Evolutionary conservation across 441 rosid genomes (phyloP).

Genomic region (Mallotus japonicus): DNA sequence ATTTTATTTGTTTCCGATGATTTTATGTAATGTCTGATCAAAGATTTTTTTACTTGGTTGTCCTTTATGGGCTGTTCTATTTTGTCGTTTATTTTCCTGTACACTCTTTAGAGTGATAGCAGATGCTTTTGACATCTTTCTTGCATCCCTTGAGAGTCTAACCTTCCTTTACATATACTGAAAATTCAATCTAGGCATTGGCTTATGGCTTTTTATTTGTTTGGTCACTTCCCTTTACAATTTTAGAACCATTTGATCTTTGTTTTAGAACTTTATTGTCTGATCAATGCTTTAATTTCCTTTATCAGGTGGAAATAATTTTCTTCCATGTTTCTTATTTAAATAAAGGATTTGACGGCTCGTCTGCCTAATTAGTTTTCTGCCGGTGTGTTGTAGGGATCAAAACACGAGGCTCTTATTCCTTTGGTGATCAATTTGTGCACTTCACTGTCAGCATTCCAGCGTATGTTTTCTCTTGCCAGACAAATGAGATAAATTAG

Average conservation of each 20-base stretch:
- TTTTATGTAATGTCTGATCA: conserved; percentile 6
- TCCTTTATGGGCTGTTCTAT: not conserved
- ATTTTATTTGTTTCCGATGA: conserved; percentile 7
- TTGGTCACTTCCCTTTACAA: not conserved
- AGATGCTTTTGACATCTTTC: too few relatives aligned
- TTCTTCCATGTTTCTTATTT: too few relatives aligned
- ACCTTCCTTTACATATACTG: too few relatives aligned
- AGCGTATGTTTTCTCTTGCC: conserved; percentile 38
- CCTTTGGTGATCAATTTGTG: conserved; percentile 83
- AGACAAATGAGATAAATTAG: not conserved
- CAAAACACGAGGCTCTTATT: conserved; percentile 59
- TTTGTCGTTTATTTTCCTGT: not conserved
- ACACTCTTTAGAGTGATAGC: not conserved
- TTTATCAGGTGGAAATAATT: too few relatives aligned
- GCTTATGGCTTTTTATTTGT: not conserved
- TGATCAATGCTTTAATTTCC: too few relatives aligned
- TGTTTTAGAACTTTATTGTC: too few relatives aligned
- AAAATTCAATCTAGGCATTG: too few relatives aligned
- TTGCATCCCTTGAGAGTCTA: too few relatives aligned
- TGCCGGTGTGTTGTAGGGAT: conserved; percentile 47
- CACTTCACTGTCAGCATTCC: conserved; percentile 91
- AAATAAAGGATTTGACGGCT: too few relatives aligned
- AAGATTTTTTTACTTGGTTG: not conserved
- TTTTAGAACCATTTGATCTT: conserved; percentile 1
- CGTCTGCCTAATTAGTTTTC: not conserved